phyloP scores from a whole-genome alignment of 2,329 filamentous ascomycete species.

The Diaporthe vexans region DNA sequence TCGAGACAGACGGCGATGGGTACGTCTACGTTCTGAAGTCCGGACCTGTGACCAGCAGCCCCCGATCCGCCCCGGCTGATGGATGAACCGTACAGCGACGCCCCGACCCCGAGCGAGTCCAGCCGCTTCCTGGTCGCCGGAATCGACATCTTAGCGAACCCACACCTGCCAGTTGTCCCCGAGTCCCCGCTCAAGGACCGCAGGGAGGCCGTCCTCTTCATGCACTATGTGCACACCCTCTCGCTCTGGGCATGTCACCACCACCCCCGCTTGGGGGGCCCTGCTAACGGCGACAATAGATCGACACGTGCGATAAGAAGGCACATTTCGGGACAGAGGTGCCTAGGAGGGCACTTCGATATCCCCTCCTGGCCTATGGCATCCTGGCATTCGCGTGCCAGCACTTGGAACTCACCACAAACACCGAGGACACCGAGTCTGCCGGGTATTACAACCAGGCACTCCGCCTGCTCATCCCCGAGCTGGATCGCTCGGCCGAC shows the following conservation, averaged over 20 bases:
- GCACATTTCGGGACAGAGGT: conserved; percentile 57
- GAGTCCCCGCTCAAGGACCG: conserved; percentile 28
- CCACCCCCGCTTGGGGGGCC: too few species aligned
- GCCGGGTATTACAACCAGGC: conserved; percentile 58
- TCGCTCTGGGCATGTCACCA: conserved; percentile 44
- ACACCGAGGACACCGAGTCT: conserved; percentile 49
- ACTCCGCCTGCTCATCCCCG: conserved; percentile 55
- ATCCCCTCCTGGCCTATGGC: conserved; percentile 53
- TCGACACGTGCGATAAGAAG: conserved; percentile 58
- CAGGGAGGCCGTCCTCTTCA: conserved; percentile 30
- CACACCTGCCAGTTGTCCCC: conserved; percentile 11
- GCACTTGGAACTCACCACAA: conserved; percentile 43
- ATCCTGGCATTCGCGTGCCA: conserved; percentile 48
- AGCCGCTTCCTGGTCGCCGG: conserved; percentile 19
- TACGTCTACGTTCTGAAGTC: neutral
- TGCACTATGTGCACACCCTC: conserved; percentile 36
- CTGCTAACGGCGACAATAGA: conserved; percentile 44
- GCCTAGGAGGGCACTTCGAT: conserved; percentile 55
- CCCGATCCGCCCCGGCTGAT: conserved; percentile 13
- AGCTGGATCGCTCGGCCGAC: conserved; percentile 52
- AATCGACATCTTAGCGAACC: conserved; percentile 13
- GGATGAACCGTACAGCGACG: conserved; percentile 4
- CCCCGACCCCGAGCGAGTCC: conserved; percentile 7
- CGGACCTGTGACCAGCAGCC: neutral
- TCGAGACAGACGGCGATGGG: neutral